These are phyloP conservation scores for Sporothrix variecibatus DNA, from an alignment of 2,329 filamentous ascomycete species.

Conservation along the genomic window DNA sequence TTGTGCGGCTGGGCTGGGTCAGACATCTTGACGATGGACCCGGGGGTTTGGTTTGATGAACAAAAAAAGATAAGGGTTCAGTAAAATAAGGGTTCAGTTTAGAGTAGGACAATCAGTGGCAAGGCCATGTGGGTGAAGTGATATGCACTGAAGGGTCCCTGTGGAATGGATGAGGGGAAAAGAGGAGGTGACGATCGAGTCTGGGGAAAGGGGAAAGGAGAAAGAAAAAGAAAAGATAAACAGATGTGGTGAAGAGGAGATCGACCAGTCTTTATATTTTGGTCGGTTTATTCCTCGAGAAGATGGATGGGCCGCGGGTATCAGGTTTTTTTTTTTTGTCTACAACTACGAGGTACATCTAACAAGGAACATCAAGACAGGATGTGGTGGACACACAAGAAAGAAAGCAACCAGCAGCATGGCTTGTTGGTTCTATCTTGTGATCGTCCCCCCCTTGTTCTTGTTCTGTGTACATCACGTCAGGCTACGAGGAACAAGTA, in stretches of 20 bases:
- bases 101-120: neutral
- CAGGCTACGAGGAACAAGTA: conserved; percentile 11
- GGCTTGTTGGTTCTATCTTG: neutral
- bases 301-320: neutral
- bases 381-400: neutral
- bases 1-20: conserved; percentile 2
- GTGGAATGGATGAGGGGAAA: neutral
- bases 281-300: neutral
- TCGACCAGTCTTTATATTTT: conserved; percentile 14
- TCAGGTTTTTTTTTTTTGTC: conserved; percentile 2
- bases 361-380: neutral
- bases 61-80: neutral
- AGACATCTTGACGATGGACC: conserved; percentile 4
- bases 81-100: neutral
- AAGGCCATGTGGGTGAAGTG: conserved; percentile 5
- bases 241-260: neutral
- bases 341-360: conserved; percentile 1
- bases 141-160: neutral
- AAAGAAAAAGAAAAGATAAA: neutral
- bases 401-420: neutral
- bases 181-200: conserved; percentile 2
- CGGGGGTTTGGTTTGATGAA: neutral
- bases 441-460: neutral
- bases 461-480: neutral
- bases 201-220: conserved; percentile 5